Base-by-base conservation (phyloP, 2,329 filamentous ascomycete genomes). In the Aspergillus caelatus region DNA sequence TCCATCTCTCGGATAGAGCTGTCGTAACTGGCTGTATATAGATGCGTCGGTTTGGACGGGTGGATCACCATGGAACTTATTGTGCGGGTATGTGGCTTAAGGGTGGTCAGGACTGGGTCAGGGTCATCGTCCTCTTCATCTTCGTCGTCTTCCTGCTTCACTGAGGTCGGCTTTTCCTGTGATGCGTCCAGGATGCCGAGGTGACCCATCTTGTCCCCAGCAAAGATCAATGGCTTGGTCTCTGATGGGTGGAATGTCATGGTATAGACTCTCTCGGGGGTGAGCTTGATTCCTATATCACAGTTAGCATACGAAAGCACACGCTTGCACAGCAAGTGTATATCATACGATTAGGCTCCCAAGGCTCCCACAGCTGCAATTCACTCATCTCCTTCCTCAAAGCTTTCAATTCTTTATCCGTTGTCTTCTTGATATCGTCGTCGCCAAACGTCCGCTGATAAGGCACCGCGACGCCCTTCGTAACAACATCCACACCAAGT, bases 1-100 rank as follows among this genome's bases (percentile, higher is more conserved):
- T 99, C 94, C 23, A 97, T 84, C 64, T 91, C 92, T 4, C 95
- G 88, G 61, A 99, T 92, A 0, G 93, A 94, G 0, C 92, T 95
- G 78, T 99, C 95, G 76, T 99, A 98, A 0, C 94, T 97, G 0
- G 91, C 89, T 0, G 93, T 92, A 72, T 90, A 96, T 0, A 99
- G 83, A 0, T 88, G 85, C 48, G 93, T 93, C 0, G 86, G 82
- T 62, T 96, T 91, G 16, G 85, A 84, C 0, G 90, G 87, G 0
- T 91, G 88, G 69, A 96, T 92, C 32, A 91, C 86, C 74, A 98
- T 93, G 0, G 91, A 89, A 1, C 92, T 89, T 57, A 99, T 96
- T 0, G 95, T 97, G 12, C 94, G 86, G 0, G 91, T 89, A 69
- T 99, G 95, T 0, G 92, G 89, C 74, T 98, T 97, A 75, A 97